Evolutionary conservation across 1,139 yeast genomes (phyloP).

Genomic region (Blastobotrys apis): DNA sequence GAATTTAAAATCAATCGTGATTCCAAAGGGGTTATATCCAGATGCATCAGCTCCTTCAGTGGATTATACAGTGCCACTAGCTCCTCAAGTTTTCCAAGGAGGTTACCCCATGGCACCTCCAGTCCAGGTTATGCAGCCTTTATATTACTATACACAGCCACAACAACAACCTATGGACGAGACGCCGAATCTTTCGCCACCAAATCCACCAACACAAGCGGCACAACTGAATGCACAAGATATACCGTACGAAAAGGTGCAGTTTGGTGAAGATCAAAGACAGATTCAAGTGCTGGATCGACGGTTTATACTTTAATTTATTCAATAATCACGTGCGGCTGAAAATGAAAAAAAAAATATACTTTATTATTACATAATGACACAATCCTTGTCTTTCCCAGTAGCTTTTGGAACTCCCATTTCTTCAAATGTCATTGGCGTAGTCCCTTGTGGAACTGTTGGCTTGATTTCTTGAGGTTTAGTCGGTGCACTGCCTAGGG

Average conservation of each 20-base stretch:
- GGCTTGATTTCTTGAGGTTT: not conserved
- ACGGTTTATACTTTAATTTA: constrained; percentile 20
- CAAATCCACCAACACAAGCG: constrained; percentile 4
- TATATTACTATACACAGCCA: not conserved
- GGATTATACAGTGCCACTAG: constrained; percentile 7
- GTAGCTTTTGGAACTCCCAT: constrained; percentile 31
- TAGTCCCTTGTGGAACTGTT: constrained; percentile 46
- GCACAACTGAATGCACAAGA: constrained; percentile 22
- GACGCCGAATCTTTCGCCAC: constrained; percentile 4
- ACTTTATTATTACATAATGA: constrained; percentile 26
- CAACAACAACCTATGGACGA: not conserved
- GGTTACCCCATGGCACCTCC: constrained; percentile 8
- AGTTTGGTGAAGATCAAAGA: constrained; percentile 33
- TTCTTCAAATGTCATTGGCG: constrained; percentile 40
- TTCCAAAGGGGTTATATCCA: constrained; percentile 43
- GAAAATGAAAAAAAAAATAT: constrained; percentile 3
- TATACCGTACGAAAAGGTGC: constrained; percentile 26
- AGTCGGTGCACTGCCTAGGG: not conserved
- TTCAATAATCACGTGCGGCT: no score
- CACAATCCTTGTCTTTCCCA: constrained; percentile 28
- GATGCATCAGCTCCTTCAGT: constrained; percentile 23
- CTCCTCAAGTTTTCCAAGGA: constrained; percentile 1
- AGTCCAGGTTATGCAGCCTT: constrained; percentile 6
- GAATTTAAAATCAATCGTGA: constrained; percentile 32
- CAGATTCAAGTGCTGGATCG: constrained; percentile 33